Percentiles rank a stretch among this genome's conserved stretches.
Conservation (phyloP, 352 stramenopile species). For the Globisporangium cederbergense region DNA sequence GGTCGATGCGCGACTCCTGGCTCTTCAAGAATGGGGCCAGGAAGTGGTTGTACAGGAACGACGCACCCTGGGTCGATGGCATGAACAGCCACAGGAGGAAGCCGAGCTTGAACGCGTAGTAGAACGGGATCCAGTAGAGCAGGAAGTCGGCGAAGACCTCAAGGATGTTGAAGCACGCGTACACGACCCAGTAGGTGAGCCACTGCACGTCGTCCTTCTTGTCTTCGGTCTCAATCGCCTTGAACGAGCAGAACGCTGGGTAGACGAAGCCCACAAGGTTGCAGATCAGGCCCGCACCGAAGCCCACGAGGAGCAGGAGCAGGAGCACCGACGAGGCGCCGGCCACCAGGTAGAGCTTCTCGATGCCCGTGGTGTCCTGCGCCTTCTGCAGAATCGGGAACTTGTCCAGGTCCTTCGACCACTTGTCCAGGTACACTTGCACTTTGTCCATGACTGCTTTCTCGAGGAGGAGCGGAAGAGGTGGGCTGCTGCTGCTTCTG, state of each 20-base stretch:
- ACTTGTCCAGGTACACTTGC: conserved; percentile 84
- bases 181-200: conserved; percentile 98
- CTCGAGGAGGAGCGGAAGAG: conserved; percentile 2
- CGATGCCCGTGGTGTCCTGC: conserved; percentile 78
- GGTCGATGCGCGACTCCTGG: conserved; percentile 81
- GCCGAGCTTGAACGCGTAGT: conserved; percentile 97
- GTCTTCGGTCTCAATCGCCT: conserved; percentile 70
- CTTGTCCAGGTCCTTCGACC: conserved; percentile 84
- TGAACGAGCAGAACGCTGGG: conserved; percentile 82
- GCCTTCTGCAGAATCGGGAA: conserved; percentile 72
- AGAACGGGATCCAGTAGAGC: conserved; percentile 98
- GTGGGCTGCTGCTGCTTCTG: neutral
- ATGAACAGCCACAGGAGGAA: conserved; percentile 98
- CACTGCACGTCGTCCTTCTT: conserved; percentile 87
- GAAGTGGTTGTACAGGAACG: conserved; percentile 95
- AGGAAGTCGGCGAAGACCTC: conserved; percentile 96
- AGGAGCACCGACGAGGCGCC: conserved; percentile 58
- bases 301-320: conserved; percentile 79
- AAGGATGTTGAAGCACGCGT: conserved; percentile 96
- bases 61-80: conserved; percentile 93
- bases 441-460: conserved; percentile 65
- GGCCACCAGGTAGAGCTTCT: conserved; percentile 87
- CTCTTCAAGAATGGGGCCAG: conserved; percentile 84
- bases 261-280: conserved; percentile 84
- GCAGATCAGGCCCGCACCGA: conserved; percentile 83